Evolutionary conservation across 768 basidiomycete species (phyloP), one percentile per base, ranked within the genome.

Genomic region (Sutorius australiensis): DNA sequence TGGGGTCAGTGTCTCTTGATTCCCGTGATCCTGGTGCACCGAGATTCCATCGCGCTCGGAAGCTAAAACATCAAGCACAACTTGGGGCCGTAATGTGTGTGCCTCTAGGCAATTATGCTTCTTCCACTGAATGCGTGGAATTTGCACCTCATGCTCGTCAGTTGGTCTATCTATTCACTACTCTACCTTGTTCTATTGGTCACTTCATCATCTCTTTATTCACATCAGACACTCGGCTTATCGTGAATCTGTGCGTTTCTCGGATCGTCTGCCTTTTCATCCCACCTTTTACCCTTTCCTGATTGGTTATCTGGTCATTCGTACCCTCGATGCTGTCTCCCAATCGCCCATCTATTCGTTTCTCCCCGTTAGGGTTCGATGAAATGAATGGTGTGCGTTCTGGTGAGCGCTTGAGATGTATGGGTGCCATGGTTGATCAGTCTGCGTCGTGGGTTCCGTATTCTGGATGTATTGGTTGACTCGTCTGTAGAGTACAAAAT

Each of bases 361-460:
- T 80, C 77, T 77, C 75, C 76, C 74, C 71, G 59, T 46, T 36
- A 58, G 70, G 77, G 78, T 76, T 64, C 67, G 78, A 79, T 59
- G 78, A 78, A 75, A 67, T 66, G 64, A 51, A 45, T 59, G 61
- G 57, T 60, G 55, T 52, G 47, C 61, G 66, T n/a, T 48, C 60
- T 61, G 73, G 77, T 80, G 77, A 79, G 77, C 77, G 78, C 76
- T 77, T 49, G 53, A 41, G 53, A 36, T 53, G 52, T 37, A 40
- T 49, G 57, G 21, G 46, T 46, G 28, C 53, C 39, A 30, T 40
- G 41, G 61, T 16, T 1, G 6, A 6, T 7, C 48, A 50, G 5
- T 50, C 9, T 46, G 56, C 34, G 33, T 30, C 27, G 19, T 46
- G 50, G 56, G 16, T 33, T 46, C 45, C 21, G 10, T n/a, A 6